Base-by-base conservation (phyloP, 192 early-diverging fungal species). In the Dimargaris xerosporica region DNA sequence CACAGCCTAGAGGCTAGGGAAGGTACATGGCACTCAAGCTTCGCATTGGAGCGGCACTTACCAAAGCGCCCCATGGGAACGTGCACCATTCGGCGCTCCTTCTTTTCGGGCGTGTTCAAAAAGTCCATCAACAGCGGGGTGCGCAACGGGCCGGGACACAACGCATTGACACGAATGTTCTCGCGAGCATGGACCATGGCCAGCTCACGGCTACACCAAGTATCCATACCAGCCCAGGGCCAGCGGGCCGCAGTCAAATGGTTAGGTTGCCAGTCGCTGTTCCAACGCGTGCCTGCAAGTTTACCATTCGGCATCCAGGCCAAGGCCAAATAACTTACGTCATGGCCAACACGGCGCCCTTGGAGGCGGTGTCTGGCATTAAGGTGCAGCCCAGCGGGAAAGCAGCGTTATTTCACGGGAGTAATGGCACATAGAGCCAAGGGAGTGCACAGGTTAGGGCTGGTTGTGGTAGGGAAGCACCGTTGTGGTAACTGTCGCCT, bases 111-210 rank as follows among this genome's bases (percentile, higher is more conserved):
- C 23, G 85, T 88, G 73, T 90, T 80, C 30, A 91, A 71, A 61
- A 89, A 91, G 62, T 90, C 82, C 86, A 89, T 87, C 59, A 91
- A 67, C 50, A 90, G 69, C 48, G 85, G 86, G 0, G 90, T 91
- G 17, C 82, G 74, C 55, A 91, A 56, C 10, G 88, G 88, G 2
- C 90, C 90, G 7, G 88, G 90, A 71, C 87, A 91, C 12, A 91
- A 72, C 13, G 86, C 73, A 67, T 90, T 91, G 70, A 90, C 75
- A 21, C 90, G 80, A 63, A 91, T 89, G 76, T 87, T 87, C 72
- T 91, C 90, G 55, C 88, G 81, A 54, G 90, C 87, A 69, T 91
- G 90, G 26, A 86, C 83, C 39, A 85, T 79, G 61, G 90, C 85
- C 12, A 91, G 69, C 70, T 91, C 89, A 34, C 88, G 86, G 44